A percentile compares a stretch with the other conserved stretches of the same genome.
These are phyloP conservation scores for Ceratocystiopsis sp. DNA, from an alignment of 2,329 filamentous ascomycete genomes.

Conservation along the genomic window DNA sequence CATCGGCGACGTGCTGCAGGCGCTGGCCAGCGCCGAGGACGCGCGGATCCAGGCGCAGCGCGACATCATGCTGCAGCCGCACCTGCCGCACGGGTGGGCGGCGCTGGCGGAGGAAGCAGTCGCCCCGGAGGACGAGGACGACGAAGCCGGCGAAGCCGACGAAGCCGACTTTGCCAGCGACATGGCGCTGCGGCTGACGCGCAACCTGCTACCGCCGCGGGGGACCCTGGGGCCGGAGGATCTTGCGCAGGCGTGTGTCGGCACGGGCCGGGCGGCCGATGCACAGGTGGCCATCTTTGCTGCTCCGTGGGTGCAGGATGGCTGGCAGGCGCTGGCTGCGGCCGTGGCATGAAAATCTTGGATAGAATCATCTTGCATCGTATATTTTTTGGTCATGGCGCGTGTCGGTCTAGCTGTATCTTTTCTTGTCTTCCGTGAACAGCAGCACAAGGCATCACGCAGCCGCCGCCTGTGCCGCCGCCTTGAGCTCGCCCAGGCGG, in stretches of 20 bases:
- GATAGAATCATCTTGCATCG: background rate
- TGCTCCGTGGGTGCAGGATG: conserved; percentile 57
- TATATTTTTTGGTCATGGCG: background rate
- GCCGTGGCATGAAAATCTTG: conserved; percentile 13
- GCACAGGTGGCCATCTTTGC: conserved; percentile 62
- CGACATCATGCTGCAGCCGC: conserved; percentile 67
- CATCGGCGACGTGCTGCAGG: conserved; percentile 60
- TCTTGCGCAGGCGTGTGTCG: conserved; percentile 55
- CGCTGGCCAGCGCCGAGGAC: conserved; percentile 44
- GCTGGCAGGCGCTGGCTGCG: conserved; percentile 43
- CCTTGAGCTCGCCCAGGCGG: conserved; percentile 51
- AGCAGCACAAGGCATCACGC: no score
- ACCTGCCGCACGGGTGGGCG: conserved; percentile 66
- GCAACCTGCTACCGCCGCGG: conserved; percentile 54
- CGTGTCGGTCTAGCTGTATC: background rate
- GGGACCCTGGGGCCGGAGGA: conserved; percentile 52
- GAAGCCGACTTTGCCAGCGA: conserved; percentile 38
- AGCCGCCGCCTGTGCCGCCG: conserved; percentile 20
- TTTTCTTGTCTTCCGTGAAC: no score
- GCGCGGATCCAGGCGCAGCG: conserved; percentile 45
- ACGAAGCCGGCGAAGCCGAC: conserved; percentile 27
- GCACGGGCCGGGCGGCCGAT: conserved; percentile 53
- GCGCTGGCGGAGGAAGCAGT: conserved; percentile 38
- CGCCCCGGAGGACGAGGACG: conserved; percentile 13
- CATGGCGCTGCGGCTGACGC: conserved; percentile 69